Percentiles rank a stretch among this genome's conserved stretches.
phyloP scores from a whole-genome alignment of 2,329 filamentous ascomycete species.

The Monosporascus sp. region DNA sequence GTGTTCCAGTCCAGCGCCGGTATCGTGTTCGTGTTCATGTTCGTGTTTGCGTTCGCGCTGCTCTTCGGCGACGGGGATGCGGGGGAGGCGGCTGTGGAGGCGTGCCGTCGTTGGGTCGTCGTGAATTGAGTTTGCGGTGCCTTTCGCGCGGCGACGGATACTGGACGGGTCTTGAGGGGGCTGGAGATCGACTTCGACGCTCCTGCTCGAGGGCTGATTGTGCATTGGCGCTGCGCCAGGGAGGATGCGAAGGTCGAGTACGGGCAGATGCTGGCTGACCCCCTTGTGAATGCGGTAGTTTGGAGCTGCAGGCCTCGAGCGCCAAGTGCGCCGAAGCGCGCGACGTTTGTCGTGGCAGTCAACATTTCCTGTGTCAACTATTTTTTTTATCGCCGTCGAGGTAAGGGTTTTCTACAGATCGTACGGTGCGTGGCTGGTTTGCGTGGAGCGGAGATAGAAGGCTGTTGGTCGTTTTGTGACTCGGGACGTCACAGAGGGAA shows the following conservation, averaged over 20 bases:
- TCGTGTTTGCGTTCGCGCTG: slow-evolving; percentile 13
- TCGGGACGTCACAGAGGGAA: neutral
- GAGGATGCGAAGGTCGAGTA: slow-evolving; percentile 15
- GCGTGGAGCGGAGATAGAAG: neutral
- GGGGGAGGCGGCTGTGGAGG: slow-evolving; percentile 18
- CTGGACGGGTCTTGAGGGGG: slow-evolving; percentile 3
- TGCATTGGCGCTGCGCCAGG: slow-evolving; percentile 18
- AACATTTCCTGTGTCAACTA: slow-evolving; percentile 17
- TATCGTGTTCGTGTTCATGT: neutral
- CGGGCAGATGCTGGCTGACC: slow-evolving; percentile 9
- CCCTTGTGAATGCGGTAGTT: slow-evolving; percentile 16
- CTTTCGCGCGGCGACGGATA: slow-evolving; percentile 5
- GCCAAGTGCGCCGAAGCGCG: slow-evolving; percentile 22
- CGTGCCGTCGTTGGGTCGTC: slow-evolving; percentile 16
- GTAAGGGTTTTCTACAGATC: neutral
- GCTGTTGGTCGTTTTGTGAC: neutral
- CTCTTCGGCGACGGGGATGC: slow-evolving; percentile 24
- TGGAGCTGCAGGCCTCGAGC: slow-evolving; percentile 24
- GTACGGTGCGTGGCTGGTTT: slow-evolving; percentile 1
- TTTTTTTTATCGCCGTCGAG: neutral
- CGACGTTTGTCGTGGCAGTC: slow-evolving; percentile 19
- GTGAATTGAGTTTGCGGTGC: slow-evolving; percentile 18
- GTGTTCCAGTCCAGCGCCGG: slow-evolving; percentile 74
- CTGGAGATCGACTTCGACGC: slow-evolving; percentile 10
- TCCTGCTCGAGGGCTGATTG: slow-evolving; percentile 6